Percentiles rank a stretch among this genome's conserved stretches.
These are phyloP conservation scores for Parastagonospora avenae DNA, from an alignment of 2,329 filamentous ascomycete species.

Conservation along the genomic window DNA sequence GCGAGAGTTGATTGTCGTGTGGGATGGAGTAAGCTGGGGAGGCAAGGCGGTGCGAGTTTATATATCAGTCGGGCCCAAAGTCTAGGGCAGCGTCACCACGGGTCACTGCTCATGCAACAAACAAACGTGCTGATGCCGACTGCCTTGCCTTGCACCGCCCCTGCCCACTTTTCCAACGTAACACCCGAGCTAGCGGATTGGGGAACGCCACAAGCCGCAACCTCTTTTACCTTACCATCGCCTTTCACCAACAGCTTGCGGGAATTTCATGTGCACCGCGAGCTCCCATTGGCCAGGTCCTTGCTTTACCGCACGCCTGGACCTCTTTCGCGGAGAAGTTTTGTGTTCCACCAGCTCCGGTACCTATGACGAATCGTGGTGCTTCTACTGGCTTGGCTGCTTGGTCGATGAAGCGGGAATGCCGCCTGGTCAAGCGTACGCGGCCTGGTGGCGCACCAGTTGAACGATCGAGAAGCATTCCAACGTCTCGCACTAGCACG, in stretches of 20 bases:
- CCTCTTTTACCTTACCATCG: neutral
- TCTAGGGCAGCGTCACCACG: slow-evolving; percentile 18
- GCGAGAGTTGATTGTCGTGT: slow-evolving; percentile 13
- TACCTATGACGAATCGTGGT: slow-evolving; percentile 26
- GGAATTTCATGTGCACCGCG: slow-evolving; percentile 10
- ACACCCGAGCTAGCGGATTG: slow-evolving; percentile 20
- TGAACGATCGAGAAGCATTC: slow-evolving; percentile 12
- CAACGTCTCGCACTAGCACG: slow-evolving; percentile 7
- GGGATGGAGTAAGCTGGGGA: slow-evolving; percentile 8
- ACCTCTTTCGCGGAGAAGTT: slow-evolving; percentile 6
- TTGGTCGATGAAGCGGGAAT: slow-evolving; percentile 18
- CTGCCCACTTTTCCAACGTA: slow-evolving; percentile 26
- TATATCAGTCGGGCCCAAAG: slow-evolving; percentile 22
- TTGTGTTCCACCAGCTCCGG: slow-evolving; percentile 10
- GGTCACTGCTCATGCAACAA: slow-evolving; percentile 25
- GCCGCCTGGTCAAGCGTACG: slow-evolving; percentile 14
- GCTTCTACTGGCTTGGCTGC: slow-evolving; percentile 20
- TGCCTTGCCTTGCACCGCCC: slow-evolving; percentile 31
- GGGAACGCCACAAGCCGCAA: slow-evolving; percentile 27
- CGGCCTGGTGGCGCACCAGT: slow-evolving; percentile 15
- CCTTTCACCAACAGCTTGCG: slow-evolving; percentile 16
- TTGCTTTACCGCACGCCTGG: slow-evolving; percentile 25
- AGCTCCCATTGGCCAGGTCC: slow-evolving; percentile 21
- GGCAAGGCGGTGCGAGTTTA: slow-evolving; percentile 17
- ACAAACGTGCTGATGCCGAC: slow-evolving; percentile 19